Evolutionary conservation across 1,139 yeast genomes (phyloP), one percentile per base, ranked within the genome.

Genomic region (Yamadazyma atmosphaerica): DNA sequence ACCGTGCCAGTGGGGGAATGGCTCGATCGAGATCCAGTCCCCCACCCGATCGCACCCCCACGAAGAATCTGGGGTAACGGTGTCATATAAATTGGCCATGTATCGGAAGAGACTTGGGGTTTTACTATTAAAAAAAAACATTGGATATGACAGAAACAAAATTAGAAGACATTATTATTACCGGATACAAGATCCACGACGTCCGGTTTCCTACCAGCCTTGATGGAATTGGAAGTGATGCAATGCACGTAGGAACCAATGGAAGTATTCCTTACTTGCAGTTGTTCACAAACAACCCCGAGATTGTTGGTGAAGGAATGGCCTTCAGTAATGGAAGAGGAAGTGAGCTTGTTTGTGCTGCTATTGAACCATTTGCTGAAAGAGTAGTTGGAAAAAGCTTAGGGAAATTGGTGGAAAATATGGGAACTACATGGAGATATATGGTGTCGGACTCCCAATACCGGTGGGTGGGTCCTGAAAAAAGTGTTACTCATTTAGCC

Each of bases 401-500:
- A 27, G 58, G 49, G 26, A 56, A 55, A 18, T 49, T 65, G 37
- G 60, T 63, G 23, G 43, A 45, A 15, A 58, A 64, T 40, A 60
- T 65, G 54, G 71, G 70, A 6, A 51, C 48, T 8, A 65, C 70
- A 10, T 65, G 70, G 69, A 50, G 60, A 35, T 56, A 60, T 39
- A 52, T 65, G 39, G 65, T 64, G 8, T 49, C 60, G 4, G 70
- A 64, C 40, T 52, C 60, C 21, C 71, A 65, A 44, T 52, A 64
- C 43, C 56, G 71, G 36, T 65, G 71, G 71, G 50, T 65, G 37
- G 70, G 71, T 4, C 70, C 71, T 14, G 71, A 65, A 40, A 63
- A 65, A 46, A 63, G 68, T 19, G 61, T 61, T 11, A 58, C 63
- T 31, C 71, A 65, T 40, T 51, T 65, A 14, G 51, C 52, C n/a